phyloP scores from a whole-genome alignment of 2,329 filamentous ascomycete species.

The Cercospora janseana region DNA sequence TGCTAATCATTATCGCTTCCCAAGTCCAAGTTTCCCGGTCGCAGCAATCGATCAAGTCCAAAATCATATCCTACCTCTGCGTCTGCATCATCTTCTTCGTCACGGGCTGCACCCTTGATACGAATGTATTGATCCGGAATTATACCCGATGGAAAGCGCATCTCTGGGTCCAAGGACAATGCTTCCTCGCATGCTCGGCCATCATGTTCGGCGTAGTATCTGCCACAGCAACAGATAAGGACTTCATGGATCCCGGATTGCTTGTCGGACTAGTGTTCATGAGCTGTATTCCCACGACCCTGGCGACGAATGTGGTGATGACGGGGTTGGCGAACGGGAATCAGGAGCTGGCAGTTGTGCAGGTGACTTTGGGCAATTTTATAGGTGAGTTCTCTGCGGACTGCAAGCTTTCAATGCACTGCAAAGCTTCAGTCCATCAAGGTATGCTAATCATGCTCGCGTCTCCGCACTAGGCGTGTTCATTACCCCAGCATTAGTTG shows the following conservation, averaged over 20 bases:
- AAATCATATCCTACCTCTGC: slow-evolving; percentile 62
- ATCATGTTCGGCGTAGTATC: slow-evolving; percentile 59
- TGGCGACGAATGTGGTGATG: slow-evolving; percentile 73
- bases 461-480: slow-evolving; percentile 50
- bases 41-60: slow-evolving; percentile 51
- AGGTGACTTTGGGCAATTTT: slow-evolving; percentile 69
- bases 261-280: slow-evolving; percentile 66
- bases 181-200: slow-evolving; percentile 64
- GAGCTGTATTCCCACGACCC: slow-evolving; percentile 69
- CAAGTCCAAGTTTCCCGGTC: slow-evolving; percentile 57
- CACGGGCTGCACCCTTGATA: slow-evolving; percentile 67
- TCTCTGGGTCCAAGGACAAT: slow-evolving; percentile 64
- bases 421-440: too few species aligned
- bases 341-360: slow-evolving; percentile 47
- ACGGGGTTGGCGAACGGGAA: slow-evolving; percentile 68
- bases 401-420: too few species aligned
- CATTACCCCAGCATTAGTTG: slow-evolving; percentile 62
- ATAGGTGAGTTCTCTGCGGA: slow-evolving; percentile 46
- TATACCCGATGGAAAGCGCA: slow-evolving; percentile 67
- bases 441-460: slow-evolving; percentile 1
- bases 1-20: slow-evolving; percentile 54
- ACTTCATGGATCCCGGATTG: slow-evolving; percentile 61
- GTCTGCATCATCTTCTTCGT: slow-evolving; percentile 69
- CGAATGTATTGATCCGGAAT: slow-evolving; percentile 60
- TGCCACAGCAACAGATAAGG: slow-evolving; percentile 49